Conservation (phyloP, 805 yeast genomes). For the Nakazawaea siamensis region DNA sequence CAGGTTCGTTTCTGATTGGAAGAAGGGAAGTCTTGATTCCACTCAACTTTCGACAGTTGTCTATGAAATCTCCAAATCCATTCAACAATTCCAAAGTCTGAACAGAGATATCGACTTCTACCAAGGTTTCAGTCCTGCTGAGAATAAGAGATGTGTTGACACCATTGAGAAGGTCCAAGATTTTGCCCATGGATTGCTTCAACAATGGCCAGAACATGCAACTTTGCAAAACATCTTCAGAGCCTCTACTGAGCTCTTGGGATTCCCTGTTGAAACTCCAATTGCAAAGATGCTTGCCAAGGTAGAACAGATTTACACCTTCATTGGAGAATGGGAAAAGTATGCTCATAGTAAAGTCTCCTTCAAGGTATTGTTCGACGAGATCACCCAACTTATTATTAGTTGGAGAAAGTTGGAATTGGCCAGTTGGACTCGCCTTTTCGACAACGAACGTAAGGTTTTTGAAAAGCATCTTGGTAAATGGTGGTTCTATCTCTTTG, state of each 20-base stretch:
- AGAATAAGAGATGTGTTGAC: conserved; percentile 50
- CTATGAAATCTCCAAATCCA: conserved; percentile 23
- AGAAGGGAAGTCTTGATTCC: conserved; percentile 17
- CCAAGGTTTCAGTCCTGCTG: conserved; percentile 48
- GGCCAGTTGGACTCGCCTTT: conserved; percentile 74
- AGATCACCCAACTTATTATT: conserved; percentile 62
- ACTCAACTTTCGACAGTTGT: conserved; percentile 28
- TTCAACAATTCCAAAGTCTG: conserved; percentile 18
- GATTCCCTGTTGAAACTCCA: conserved; percentile 59
- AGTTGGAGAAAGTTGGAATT: conserved; percentile 89
- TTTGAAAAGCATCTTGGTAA: conserved; percentile 48
- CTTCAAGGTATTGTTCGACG: conserved; percentile 43
- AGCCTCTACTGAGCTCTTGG: conserved; percentile 58
- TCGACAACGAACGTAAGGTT: conserved; percentile 51
- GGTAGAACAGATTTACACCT: conserved; percentile 78
- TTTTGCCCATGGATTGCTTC: conserved; percentile 37
- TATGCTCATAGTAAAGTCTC: conserved; percentile 78
- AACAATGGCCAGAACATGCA: conserved; percentile 93
- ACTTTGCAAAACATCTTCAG: conserved; percentile 63
- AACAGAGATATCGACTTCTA: conserved; percentile 48
- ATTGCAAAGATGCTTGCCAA: conserved; percentile 72
- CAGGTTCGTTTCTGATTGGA: conserved; percentile 16
- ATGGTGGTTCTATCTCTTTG: conserved; percentile 92
- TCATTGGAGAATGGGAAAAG: conserved; percentile 87
- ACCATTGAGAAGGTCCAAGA: conserved; percentile 36